phyloP scores from a whole-genome alignment of 2,329 filamentous ascomycete genomes.

The Fusarium staphyleae region DNA sequence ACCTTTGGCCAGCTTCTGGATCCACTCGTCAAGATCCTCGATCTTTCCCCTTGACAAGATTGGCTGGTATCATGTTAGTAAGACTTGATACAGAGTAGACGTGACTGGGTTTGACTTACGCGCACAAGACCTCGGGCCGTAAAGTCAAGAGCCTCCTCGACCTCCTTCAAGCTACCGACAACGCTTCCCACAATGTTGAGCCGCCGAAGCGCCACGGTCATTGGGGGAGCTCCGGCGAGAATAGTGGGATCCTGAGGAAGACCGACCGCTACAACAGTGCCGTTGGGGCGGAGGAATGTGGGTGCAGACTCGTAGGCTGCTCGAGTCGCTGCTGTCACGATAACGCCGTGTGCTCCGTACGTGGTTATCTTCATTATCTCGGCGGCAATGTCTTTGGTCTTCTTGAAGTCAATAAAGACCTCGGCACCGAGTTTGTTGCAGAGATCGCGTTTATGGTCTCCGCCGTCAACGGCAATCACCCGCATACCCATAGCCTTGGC shows the following conservation, averaged over 20 bases:
- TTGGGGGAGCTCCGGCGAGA: slow-evolving; percentile 32
- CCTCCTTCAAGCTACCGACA: slow-evolving; percentile 34
- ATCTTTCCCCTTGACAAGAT: slow-evolving; percentile 38
- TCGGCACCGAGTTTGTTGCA: slow-evolving; percentile 72
- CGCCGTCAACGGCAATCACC: slow-evolving; percentile 79
- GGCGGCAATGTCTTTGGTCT: slow-evolving; percentile 75
- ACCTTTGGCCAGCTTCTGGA: slow-evolving; percentile 33
- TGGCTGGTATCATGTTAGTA: slow-evolving; percentile 23
- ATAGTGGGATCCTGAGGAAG: slow-evolving; percentile 59
- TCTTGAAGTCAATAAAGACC: slow-evolving; percentile 79
- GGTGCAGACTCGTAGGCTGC: slow-evolving; percentile 94
- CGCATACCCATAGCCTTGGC: slow-evolving; percentile 86
- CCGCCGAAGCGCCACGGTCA: slow-evolving; percentile 23
- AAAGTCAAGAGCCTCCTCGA: slow-evolving; percentile 40
- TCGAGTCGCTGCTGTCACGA: slow-evolving; percentile 83
- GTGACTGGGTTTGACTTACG: slow-evolving; percentile 7
- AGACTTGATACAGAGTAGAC: accelerated
- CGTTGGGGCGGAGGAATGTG: slow-evolving; percentile 79
- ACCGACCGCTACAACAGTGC: slow-evolving; percentile 83
- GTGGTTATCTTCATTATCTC: slow-evolving; percentile 76
- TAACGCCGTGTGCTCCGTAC: slow-evolving; percentile 84
- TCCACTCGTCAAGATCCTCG: slow-evolving; percentile 35
- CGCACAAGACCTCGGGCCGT: slow-evolving; percentile 35
- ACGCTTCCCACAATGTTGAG: slow-evolving; percentile 39
- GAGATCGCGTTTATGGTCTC: slow-evolving; percentile 77